A percentile compares a stretch with the other conserved stretches of the same genome.
phyloP scores from a whole-genome alignment of 495 filamentous ascomycete species.

The Terfezia claveryi region DNA sequence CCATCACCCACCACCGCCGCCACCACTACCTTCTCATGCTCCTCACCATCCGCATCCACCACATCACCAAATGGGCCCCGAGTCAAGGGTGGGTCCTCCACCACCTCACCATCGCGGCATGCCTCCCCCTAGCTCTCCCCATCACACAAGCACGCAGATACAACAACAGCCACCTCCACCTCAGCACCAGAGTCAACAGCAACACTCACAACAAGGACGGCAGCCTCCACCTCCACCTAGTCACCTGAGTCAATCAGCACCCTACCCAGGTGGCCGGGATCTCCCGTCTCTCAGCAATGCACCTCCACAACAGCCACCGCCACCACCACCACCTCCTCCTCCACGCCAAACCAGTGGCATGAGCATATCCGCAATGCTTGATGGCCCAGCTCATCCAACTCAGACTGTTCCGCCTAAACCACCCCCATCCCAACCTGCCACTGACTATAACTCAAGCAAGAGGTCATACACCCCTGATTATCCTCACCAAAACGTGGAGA shows the following conservation, averaged over 20 bases:
- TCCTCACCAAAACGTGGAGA: conserved; percentile 24
- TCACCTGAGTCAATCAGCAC: conserved; percentile 26
- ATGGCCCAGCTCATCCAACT: conserved; percentile 38
- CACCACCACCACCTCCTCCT: conserved; percentile 26
- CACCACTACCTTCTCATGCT: not conserved
- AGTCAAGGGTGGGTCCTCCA: not conserved
- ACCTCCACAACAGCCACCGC: conserved; percentile 21
- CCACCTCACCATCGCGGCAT: conserved; percentile 13
- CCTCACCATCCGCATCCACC: not conserved
- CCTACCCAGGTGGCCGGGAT: conserved; percentile 20
- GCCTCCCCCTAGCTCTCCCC: conserved; percentile 13
- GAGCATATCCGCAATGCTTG: conserved; percentile 90
- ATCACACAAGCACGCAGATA: conserved; percentile 7
- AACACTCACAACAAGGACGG: conserved; percentile 13
- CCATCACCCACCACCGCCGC: not conserved
- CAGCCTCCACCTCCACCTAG: conserved; percentile 21
- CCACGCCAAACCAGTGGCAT: conserved; percentile 36
- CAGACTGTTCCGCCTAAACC: conserved; percentile 25
- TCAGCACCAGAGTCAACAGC: conserved; percentile 1
- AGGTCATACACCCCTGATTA: conserved; percentile 58
- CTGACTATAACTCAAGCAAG: conserved; percentile 39
- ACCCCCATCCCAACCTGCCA: conserved; percentile 25
- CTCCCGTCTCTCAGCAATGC: conserved; percentile 8
- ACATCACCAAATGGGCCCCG: conserved; percentile 6
- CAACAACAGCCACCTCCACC: conserved; percentile 10